Evolutionary conservation across 2,329 filamentous ascomycete genomes (phyloP), one percentile per base, ranked within the genome.

Genomic region (Claviceps sp.): DNA sequence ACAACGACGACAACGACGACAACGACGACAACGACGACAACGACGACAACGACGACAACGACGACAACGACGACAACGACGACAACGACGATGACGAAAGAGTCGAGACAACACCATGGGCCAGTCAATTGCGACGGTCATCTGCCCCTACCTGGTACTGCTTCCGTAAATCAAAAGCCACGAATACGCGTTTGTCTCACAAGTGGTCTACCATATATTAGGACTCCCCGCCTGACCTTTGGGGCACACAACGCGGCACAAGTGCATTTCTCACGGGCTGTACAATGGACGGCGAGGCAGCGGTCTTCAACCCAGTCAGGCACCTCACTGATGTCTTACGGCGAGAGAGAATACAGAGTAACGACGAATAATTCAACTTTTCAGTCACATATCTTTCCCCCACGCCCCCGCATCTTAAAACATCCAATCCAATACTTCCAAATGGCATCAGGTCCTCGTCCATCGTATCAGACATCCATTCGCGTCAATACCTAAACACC

Each of bases 321-420:
- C 9, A 34, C 30, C 9, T 34, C 30, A 34, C 3, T 11, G 30
- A 34, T 30, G 3, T 34, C 30, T 34, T 34, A 11, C 1, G 30
- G 11, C 30, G 30, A 48, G 42, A 50, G 7, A 46, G 4, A 37
- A 37, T 8, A 47, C 14, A 50, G 47, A 51, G 46, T 53, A 46
- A 52, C 49, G 52, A 24, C 6, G 48, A 50, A 50, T 45, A 47
- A 48, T 11, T 38, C 38, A 47, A 30, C 3, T 26, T 53, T 45
- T 22, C 50, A 34, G 37, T 51, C 51, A 45, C 38, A 51, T 44
- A 16, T 45, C 16, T 16, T 24, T 44, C 20, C 6, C 47, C 34
- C 20, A 3, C 30, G 18, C 9, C 4, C 30, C 30, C 30, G 30
- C 30, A 34, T 34, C 30, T 4, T 30, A 11, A 11, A 34, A 11